A percentile compares a stretch with the other conserved stretches of the same genome.
Evolutionary conservation across 768 basidiomycete species (phyloP).

Genomic region (Hygrophorus russula): DNA sequence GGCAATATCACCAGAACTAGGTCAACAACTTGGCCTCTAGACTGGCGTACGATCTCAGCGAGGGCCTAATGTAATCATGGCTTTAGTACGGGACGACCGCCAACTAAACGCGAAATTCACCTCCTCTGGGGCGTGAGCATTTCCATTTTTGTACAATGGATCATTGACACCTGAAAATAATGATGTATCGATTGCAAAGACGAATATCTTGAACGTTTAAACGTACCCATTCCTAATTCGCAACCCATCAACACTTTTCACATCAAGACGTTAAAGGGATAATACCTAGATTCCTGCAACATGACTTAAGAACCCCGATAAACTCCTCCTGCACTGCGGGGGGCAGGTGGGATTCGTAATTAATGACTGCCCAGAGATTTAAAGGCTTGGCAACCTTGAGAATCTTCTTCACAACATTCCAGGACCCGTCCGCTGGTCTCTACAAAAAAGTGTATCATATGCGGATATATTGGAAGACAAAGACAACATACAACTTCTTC

Average conservation of each 20-base stretch:
- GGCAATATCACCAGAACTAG: conserved; percentile 46
- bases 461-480: background rate
- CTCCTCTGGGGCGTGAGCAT: too few species aligned
- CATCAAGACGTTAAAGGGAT: background rate
- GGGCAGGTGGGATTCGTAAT: conserved; percentile 3
- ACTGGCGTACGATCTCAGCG: background rate
- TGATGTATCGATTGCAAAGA: too few species aligned
- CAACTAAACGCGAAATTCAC: too few species aligned
- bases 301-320: background rate
- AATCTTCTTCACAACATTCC: conserved; percentile 16
- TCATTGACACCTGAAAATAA: too few species aligned
- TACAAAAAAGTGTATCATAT: background rate
- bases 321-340: background rate
- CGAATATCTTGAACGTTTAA: background rate
- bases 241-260: background rate
- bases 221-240: conserved; percentile 11
- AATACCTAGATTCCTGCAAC: conserved; percentile 7
- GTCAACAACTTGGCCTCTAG: conserved; percentile 5
- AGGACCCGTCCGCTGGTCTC: conserved; percentile 17
- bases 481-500: background rate
- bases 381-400: conserved; percentile 11
- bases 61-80: background rate
- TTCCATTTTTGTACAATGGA: too few species aligned
- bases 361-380: conserved; percentile 13
- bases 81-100: background rate